Conservation (phyloP, 306 rosid genomes). For the Astragalus glycyphyllos region DNA sequence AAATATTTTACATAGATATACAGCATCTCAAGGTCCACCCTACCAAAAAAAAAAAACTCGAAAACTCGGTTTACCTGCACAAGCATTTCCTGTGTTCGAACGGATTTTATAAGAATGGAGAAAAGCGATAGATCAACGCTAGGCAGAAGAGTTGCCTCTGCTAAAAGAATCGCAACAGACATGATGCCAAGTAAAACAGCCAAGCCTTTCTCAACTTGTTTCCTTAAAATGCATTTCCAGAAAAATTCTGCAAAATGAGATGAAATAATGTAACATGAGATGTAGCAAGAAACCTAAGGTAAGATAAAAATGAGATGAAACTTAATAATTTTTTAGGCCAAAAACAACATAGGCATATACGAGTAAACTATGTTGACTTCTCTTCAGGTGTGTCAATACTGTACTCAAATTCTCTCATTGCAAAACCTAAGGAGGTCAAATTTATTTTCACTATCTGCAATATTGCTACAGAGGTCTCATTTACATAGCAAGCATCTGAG, state of each 20-base stretch:
- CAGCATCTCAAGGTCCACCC: slow-evolving; percentile 23
- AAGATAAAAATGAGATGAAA: slow-evolving; percentile 34
- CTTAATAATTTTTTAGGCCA: slow-evolving; percentile 22
- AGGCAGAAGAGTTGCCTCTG: slow-evolving; percentile 94
- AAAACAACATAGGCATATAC: slow-evolving; percentile 4
- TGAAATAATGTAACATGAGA: slow-evolving; percentile 32
- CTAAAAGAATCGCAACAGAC: slow-evolving; percentile 93
- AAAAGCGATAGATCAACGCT: slow-evolving; percentile 86
- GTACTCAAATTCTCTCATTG: slow-evolving; percentile 29
- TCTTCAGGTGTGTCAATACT: slow-evolving; percentile 20
- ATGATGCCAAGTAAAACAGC: slow-evolving; percentile 81
- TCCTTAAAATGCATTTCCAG: slow-evolving; percentile 89
- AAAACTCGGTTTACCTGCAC: slow-evolving; percentile 71
- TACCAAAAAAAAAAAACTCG: slow-evolving; percentile 10
- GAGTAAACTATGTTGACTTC: slow-evolving; percentile 25
- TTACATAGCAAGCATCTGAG: slow-evolving; percentile 34
- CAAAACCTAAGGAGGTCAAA: slow-evolving; percentile 25
- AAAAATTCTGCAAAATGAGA: slow-evolving; percentile 72
- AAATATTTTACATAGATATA: slow-evolving; percentile 42
- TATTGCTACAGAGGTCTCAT: slow-evolving; percentile 11
- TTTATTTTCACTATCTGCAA: slow-evolving; percentile 20
- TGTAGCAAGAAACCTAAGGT: slow-evolving; percentile 22
- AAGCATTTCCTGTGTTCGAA: slow-evolving; percentile 75
- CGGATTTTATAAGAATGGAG: slow-evolving; percentile 85
- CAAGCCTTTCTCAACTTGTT: slow-evolving; percentile 78